Percentiles rank a stretch among this genome's conserved stretches.
These are phyloP conservation scores for Dioszegia aurantiaca DNA, from an alignment of 768 basidiomycete species.

Conservation along the genomic window DNA sequence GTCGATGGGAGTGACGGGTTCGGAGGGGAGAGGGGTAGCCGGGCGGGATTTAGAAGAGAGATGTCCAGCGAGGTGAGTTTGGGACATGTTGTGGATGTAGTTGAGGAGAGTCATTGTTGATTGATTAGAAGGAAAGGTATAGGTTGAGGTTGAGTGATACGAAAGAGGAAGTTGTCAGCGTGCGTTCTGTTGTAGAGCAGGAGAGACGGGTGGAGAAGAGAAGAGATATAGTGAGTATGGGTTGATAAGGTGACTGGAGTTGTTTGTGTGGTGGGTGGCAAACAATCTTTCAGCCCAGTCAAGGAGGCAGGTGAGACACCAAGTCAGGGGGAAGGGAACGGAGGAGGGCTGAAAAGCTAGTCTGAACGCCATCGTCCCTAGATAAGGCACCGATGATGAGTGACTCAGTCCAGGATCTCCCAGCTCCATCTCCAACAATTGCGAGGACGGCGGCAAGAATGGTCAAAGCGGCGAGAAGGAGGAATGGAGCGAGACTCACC, in stretches of 20 bases:
- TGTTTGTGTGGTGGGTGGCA: not conserved
- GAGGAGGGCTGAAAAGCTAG: not conserved
- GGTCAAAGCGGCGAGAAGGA: conserved; percentile 2
- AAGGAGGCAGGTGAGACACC: not conserved
- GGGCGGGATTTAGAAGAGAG: conserved; percentile 15
- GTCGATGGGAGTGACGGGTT: conserved; percentile 12
- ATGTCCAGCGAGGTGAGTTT: conserved; percentile 14
- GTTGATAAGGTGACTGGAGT: not conserved
- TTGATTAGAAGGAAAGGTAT: not conserved
- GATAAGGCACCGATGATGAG: too few relatives aligned
- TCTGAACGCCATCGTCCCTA: too few relatives aligned
- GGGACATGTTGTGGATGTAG: conserved; percentile 19
- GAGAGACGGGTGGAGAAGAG: not conserved
- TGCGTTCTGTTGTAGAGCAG: not conserved
- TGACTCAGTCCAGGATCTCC: not conserved
- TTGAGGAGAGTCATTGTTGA: conserved; percentile 22
- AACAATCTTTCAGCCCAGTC: not conserved
- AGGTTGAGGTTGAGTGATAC: not conserved
- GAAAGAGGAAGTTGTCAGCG: conserved; percentile 5
- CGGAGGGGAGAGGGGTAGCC: conserved; percentile 6
- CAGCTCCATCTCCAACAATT: not conserved
- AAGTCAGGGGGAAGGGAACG: not conserved
- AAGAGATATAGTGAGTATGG: not conserved
- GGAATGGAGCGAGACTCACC: conserved; percentile 1
- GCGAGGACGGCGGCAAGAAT: not conserved